phyloP scores from a whole-genome alignment of 495 filamentous ascomycete species.

The Xylaria cubensis region DNA sequence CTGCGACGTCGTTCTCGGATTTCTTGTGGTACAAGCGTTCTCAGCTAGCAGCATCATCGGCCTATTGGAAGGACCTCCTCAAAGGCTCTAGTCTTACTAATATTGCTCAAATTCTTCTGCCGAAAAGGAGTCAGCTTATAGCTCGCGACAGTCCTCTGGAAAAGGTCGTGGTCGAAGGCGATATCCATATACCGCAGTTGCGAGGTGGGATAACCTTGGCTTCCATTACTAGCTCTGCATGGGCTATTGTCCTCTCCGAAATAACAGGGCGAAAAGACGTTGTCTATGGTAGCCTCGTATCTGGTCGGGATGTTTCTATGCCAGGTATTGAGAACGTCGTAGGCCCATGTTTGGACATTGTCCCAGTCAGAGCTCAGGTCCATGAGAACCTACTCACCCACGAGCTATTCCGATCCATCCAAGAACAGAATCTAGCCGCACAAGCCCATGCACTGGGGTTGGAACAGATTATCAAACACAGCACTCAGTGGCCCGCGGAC shows the following conservation, averaged over 20 bases:
- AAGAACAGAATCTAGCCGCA: constrained; percentile 63
- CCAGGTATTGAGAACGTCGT: constrained; percentile 56
- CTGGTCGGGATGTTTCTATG: constrained; percentile 54
- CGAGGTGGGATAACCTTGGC: constrained; percentile 53
- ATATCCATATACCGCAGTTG: background rate
- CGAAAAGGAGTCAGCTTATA: background rate
- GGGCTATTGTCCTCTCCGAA: constrained; percentile 48
- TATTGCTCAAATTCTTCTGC: background rate
- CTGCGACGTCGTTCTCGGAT: background rate
- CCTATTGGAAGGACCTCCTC: background rate
- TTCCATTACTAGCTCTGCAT: constrained; percentile 61
- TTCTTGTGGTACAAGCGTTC: background rate
- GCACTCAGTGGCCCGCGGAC: constrained; percentile 61
- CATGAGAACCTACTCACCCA: background rate
- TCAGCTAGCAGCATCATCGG: background rate
- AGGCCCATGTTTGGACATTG: constrained; percentile 61
- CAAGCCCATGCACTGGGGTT: constrained; percentile 57
- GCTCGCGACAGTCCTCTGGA: background rate
- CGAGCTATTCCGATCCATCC: constrained; percentile 61
- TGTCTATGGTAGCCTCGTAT: no score
- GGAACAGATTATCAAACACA: constrained; percentile 63
- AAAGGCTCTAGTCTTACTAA: background rate
- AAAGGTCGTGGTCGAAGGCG: background rate
- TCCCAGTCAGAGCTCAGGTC: constrained; percentile 64
- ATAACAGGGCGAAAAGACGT: no score